Percentiles rank a stretch among this genome's conserved stretches.
Evolutionary conservation across 805 yeast species (phyloP).

Genomic region (Millerozyma acaciae): DNA sequence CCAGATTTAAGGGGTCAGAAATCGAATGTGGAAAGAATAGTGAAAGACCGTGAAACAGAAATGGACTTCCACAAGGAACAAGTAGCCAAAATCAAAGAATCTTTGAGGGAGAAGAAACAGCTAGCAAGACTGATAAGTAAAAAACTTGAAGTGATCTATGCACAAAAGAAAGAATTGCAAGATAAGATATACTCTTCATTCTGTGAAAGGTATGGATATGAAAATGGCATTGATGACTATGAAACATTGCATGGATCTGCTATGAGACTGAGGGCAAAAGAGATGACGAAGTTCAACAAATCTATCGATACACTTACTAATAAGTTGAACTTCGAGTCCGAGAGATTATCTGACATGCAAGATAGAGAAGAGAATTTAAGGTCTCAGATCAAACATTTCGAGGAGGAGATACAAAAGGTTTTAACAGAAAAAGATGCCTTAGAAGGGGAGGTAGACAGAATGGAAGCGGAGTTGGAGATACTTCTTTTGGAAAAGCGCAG

Average conservation of each 20-base stretch:
- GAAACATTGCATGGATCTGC: slow-evolving; percentile 64
- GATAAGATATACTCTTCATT: slow-evolving; percentile 47
- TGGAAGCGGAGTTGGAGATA: slow-evolving; percentile 28
- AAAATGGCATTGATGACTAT: slow-evolving; percentile 55
- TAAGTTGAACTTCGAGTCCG: slow-evolving; percentile 61
- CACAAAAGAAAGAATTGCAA: slow-evolving; percentile 32
- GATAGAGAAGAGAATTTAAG: slow-evolving; percentile 44
- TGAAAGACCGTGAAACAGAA: slow-evolving; percentile 47
- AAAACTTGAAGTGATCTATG: slow-evolving; percentile 18
- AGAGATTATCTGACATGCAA: slow-evolving; percentile 50
- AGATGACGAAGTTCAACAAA: slow-evolving; percentile 56
- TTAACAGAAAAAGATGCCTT: slow-evolving; percentile 29
- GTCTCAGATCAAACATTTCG: slow-evolving; percentile 34
- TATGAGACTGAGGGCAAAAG: slow-evolving; percentile 53
- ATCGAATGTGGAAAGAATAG: slow-evolving; percentile 39
- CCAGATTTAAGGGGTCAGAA: slow-evolving; percentile 44
- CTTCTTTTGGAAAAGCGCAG: slow-evolving; percentile 15
- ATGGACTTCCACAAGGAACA: slow-evolving; percentile 42
- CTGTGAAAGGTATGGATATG: slow-evolving; percentile 52
- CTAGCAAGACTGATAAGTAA: slow-evolving; percentile 13
- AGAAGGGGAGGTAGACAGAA: slow-evolving; percentile 18
- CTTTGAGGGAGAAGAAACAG: slow-evolving; percentile 13
- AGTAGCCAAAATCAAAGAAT: slow-evolving; percentile 16
- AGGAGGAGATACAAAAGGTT: slow-evolving; percentile 26
- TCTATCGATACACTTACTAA: slow-evolving; percentile 59